Evolutionary conservation across 2,329 filamentous ascomycete species (phyloP).

Genomic region (Penicillium janthinellum): DNA sequence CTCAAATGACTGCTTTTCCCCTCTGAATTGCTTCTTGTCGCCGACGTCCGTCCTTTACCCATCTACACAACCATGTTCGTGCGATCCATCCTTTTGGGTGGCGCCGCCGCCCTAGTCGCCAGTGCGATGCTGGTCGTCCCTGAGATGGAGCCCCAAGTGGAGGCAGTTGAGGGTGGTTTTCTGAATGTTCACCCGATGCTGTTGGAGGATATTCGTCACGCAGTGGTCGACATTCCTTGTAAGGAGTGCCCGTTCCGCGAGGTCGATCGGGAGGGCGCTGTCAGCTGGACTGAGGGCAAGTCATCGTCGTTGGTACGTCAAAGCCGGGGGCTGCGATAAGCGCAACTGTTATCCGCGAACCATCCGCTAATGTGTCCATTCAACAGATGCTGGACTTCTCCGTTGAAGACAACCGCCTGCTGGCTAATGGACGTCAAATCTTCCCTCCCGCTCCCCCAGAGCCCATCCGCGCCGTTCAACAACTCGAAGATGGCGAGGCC

Average conservation of each 20-base stretch:
- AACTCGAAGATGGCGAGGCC: conserved; percentile 39
- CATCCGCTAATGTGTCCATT: background rate
- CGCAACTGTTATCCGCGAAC: background rate
- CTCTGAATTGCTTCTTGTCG: conserved; percentile 9
- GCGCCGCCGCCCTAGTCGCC: conserved; percentile 38
- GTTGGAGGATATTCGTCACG: conserved; percentile 28
- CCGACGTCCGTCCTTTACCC: conserved; percentile 23
- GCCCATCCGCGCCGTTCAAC: conserved; percentile 38
- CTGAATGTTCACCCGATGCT: conserved; percentile 30
- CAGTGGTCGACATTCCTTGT: conserved; percentile 38
- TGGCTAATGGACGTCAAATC: conserved; percentile 43
- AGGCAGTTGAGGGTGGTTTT: conserved; percentile 27
- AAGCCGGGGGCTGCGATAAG: background rate
- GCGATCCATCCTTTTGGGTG: conserved; percentile 39
- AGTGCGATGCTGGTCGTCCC: conserved; percentile 44
- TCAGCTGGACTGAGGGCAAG: conserved; percentile 39
- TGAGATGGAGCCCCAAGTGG: conserved; percentile 32
- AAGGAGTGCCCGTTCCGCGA: conserved; percentile 44
- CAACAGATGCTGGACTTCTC: conserved; percentile 40
- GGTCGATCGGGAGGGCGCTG: conserved; percentile 29
- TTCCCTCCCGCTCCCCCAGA: conserved; percentile 40
- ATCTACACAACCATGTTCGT: conserved; percentile 34
- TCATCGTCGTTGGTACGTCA: conserved; percentile 41
- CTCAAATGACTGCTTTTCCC: background rate
- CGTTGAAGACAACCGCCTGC: conserved; percentile 36